These are phyloP conservation scores for Nicotiana paniculata DNA, from an alignment of 257 asterid genomes.

Conservation along the genomic window DNA sequence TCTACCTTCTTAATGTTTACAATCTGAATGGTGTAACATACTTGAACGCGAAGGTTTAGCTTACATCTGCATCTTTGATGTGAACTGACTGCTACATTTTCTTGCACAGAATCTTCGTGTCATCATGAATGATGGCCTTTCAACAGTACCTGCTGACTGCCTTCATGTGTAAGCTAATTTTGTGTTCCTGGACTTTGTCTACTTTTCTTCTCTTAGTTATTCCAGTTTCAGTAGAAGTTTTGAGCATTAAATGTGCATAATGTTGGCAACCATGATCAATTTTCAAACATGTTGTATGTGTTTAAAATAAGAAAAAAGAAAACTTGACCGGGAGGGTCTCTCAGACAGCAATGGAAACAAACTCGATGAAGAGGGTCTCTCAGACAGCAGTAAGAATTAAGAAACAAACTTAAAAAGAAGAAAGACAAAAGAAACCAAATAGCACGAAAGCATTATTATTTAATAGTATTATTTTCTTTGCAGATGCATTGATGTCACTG, in stretches of 20 bases:
- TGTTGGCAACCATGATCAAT: background rate
- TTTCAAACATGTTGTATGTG: background rate
- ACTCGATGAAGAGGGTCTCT: background rate
- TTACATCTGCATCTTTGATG: constrained; percentile 11
- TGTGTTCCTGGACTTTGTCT: constrained; percentile 8
- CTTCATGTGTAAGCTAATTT: constrained; percentile 70
- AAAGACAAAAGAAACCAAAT: background rate
- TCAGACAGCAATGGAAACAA: no score
- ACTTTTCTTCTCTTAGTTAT: background rate
- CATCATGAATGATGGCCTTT: constrained; percentile 95
- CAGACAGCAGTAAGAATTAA: background rate
- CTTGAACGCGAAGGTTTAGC: background rate
- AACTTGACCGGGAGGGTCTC: no score
- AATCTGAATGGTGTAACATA: background rate
- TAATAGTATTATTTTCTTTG: constrained; percentile 17
- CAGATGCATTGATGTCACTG: constrained; percentile 95
- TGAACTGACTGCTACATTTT: constrained; percentile 26
- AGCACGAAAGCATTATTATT: background rate
- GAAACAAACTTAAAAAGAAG: background rate
- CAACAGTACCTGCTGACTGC: constrained; percentile 81
- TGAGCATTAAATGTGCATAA: background rate
- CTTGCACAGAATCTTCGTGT: constrained; percentile 79
- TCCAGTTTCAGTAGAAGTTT: background rate
- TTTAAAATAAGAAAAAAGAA: background rate
- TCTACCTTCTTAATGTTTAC: background rate